Percentiles rank a stretch among this genome's conserved stretches.
phyloP scores from a whole-genome alignment of 2,329 filamentous ascomycete species.

The Beauveria caledonica region DNA sequence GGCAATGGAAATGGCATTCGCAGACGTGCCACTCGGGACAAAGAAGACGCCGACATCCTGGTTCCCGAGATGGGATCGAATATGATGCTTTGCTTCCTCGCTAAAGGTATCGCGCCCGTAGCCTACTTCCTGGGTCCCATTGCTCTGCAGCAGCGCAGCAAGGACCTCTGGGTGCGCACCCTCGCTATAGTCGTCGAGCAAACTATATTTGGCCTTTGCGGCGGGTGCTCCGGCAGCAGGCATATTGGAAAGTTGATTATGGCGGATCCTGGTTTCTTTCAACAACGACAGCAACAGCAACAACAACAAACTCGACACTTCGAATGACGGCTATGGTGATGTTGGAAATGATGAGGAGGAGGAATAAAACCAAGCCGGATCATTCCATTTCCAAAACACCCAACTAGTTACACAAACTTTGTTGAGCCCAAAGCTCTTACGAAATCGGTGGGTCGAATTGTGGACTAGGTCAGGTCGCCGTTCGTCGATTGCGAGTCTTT shows the following conservation, averaged over 20 bases:
- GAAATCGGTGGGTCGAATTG: conserved; percentile 12
- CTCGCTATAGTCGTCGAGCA: conserved; percentile 44
- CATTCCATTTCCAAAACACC: not conserved
- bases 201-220: conserved; percentile 29
- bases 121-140: conserved; percentile 35
- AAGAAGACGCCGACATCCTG: conserved; percentile 40
- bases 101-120: conserved; percentile 40
- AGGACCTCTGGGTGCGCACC: conserved; percentile 42
- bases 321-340: not conserved
- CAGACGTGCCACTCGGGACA: conserved; percentile 43
- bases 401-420: not conserved
- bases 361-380: not conserved
- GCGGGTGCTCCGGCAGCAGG: conserved; percentile 10
- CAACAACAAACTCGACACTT: not conserved
- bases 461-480: conserved; percentile 3
- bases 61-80: conserved; percentile 29
- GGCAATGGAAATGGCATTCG: conserved; percentile 43
- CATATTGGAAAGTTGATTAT: not conserved
- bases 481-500: not conserved
- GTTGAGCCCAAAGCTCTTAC: conserved; percentile 6
- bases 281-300: not conserved
- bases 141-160: conserved; percentile 36
- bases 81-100: conserved; percentile 31
- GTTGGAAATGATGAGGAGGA: not conserved
- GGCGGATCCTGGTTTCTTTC: not conserved